Percentiles rank a stretch among this genome's conserved stretches.
These are phyloP conservation scores for Rhynchospora tenuis DNA, from an alignment of 176 grass and related monocot species.

Conservation along the genomic window DNA sequence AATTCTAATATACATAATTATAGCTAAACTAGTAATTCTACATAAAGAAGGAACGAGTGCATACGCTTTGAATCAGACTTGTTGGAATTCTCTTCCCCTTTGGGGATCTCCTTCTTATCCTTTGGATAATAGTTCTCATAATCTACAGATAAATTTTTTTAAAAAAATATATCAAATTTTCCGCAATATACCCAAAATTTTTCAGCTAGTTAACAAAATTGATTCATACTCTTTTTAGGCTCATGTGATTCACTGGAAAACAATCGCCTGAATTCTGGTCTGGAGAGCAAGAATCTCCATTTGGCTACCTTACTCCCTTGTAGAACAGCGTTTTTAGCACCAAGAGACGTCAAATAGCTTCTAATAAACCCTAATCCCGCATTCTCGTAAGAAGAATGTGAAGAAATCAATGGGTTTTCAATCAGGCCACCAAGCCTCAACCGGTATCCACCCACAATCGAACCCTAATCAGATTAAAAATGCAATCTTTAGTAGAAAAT, in stretches of 20 bases:
- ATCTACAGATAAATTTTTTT: conserved; percentile 38
- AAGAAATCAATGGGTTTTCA: conserved; percentile 11
- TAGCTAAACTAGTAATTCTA: not conserved
- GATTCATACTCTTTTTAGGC: conserved; percentile 60
- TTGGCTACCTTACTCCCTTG: conserved; percentile 24
- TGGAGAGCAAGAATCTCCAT: conserved; percentile 60
- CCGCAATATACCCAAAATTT: conserved; percentile 2
- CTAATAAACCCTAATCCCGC: conserved; percentile 35
- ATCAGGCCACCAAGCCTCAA: conserved; percentile 19
- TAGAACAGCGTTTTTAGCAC: conserved; percentile 20
- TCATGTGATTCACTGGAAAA: conserved; percentile 36
- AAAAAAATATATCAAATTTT: conserved; percentile 3
- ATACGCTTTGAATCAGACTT: conserved; percentile 64
- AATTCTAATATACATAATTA: not conserved
- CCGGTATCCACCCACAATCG: conserved; percentile 26
- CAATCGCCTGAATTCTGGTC: conserved; percentile 43
- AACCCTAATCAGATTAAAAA: conserved; percentile 30
- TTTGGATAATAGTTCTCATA: conserved; percentile 82
- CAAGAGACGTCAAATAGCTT: conserved; percentile 49
- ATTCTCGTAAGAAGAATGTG: conserved; percentile 25
- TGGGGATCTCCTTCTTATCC: conserved; percentile 59
- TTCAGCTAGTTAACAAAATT: not conserved
- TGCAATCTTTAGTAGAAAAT: not conserved
- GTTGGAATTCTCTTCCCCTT: conserved; percentile 51
- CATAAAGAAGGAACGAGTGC: not conserved